Percentiles rank a stretch among this genome's conserved stretches.
Conservation (phyloP, 2,329 filamentous ascomycete species). For the Hymenoscyphus salicellus region DNA sequence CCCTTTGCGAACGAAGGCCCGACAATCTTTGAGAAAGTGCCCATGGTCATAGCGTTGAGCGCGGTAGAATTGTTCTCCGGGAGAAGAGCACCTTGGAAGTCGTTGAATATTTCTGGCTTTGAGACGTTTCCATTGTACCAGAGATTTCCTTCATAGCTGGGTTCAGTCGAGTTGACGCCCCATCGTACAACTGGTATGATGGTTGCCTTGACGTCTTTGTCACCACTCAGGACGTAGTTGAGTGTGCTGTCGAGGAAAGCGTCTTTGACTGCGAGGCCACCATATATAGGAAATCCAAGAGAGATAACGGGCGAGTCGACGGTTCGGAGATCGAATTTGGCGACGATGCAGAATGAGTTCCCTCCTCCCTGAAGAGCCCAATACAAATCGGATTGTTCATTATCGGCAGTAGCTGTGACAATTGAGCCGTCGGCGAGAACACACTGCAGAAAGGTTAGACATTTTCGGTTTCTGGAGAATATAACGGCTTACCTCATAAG, state of each 20-base stretch:
- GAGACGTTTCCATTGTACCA: slow-evolving; percentile 20
- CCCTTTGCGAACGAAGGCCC: slow-evolving; percentile 15
- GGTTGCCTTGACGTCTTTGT: slow-evolving; percentile 19
- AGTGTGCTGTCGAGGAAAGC: slow-evolving; percentile 14
- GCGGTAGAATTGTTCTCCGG: slow-evolving; percentile 14
- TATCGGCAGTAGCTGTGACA: slow-evolving; percentile 33
- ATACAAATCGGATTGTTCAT: neutral
- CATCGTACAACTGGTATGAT: slow-evolving; percentile 18
- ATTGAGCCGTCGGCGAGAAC: neutral
- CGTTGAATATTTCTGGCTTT: slow-evolving; percentile 15
- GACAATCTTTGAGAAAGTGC: slow-evolving; percentile 11
- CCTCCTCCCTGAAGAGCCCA: slow-evolving; percentile 1
- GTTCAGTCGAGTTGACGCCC: slow-evolving; percentile 3
- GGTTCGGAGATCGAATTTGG: slow-evolving; percentile 39
- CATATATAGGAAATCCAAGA: slow-evolving; percentile 12
- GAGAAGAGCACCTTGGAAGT: slow-evolving; percentile 21
- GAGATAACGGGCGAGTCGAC: slow-evolving; percentile 17
- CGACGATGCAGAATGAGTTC: slow-evolving; percentile 51
- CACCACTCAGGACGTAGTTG: slow-evolving; percentile 17
- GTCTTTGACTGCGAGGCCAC: slow-evolving; percentile 4
- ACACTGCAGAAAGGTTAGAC: neutral
- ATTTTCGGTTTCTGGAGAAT: neutral
- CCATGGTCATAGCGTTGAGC: slow-evolving; percentile 14
- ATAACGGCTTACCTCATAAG: slow-evolving; percentile 16
- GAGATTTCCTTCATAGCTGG: slow-evolving; percentile 15